phyloP scores from a whole-genome alignment of 768 basidiomycete species.

The Stropharia rugosoannulata region DNA sequence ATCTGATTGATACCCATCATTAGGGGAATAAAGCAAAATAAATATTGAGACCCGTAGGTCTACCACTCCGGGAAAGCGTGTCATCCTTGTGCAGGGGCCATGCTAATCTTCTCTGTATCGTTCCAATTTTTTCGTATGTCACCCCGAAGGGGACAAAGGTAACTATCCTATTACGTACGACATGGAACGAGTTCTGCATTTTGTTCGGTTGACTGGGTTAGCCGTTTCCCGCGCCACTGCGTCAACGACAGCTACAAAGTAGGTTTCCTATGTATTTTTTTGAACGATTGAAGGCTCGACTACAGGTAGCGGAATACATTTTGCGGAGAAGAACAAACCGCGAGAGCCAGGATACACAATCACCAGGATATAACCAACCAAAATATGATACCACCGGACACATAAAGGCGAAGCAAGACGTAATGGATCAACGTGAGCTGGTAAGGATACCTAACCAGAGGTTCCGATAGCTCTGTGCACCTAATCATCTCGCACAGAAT shows the following conservation, averaged over 20 bases:
- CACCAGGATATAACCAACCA: no score
- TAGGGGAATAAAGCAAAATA: constrained; percentile 34
- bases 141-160: neutral
- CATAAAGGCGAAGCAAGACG: neutral
- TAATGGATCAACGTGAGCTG: neutral
- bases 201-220: neutral
- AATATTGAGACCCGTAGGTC: constrained; percentile 55
- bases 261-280: no score
- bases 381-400: no score
- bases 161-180: neutral
- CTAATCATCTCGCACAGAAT: constrained; percentile 1
- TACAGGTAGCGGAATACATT: no score
- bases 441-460: neutral
- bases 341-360: no score
- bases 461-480: neutral
- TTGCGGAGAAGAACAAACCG: no score
- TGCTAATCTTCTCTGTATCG: constrained; percentile 99
- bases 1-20: no score
- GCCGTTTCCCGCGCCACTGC: neutral
- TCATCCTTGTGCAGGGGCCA: constrained; percentile 99
- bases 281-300: no score
- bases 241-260: neutral
- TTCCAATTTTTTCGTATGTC: constrained; percentile 81
- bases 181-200: neutral
- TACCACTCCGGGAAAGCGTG: constrained; percentile 96